These are phyloP conservation scores for Carex scoparia DNA, from an alignment of 176 grass and related monocot species.

Conservation along the genomic window DNA sequence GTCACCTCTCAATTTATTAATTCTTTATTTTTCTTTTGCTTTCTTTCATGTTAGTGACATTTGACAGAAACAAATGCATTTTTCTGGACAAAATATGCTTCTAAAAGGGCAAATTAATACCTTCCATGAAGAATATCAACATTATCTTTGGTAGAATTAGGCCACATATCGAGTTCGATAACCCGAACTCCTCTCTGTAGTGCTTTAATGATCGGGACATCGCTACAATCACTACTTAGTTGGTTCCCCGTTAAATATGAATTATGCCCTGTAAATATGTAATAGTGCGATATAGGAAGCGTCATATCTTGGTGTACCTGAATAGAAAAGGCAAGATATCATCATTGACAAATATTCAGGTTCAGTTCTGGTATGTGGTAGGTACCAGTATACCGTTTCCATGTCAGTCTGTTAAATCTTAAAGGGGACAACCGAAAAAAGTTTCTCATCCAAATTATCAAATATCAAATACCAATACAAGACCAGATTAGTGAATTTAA, in stretches of 20 bases:
- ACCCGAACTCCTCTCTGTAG: conserved; percentile 76
- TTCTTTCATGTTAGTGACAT: background rate
- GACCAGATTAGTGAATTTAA: background rate
- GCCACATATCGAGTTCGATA: conserved; percentile 96
- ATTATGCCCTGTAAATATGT: conserved; percentile 84
- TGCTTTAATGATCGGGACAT: conserved; percentile 72
- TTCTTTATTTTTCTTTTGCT: background rate
- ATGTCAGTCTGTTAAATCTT: background rate
- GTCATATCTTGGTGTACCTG: conserved; percentile 97
- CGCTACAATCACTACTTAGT: conserved; percentile 84
- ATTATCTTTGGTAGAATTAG: conserved; percentile 60
- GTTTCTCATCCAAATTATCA: background rate
- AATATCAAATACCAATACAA: background rate
- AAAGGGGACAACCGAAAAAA: background rate
- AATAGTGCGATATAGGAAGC: conserved; percentile 74
- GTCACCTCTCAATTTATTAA: background rate
- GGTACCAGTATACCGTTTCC: too few species aligned
- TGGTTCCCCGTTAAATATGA: conserved; percentile 94
- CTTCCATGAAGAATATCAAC: conserved; percentile 83
- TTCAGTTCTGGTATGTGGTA: background rate
- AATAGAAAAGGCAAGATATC: background rate
- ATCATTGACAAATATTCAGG: background rate
- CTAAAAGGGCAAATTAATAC: conserved; percentile 16
- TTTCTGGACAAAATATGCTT: background rate
- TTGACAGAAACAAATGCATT: background rate